Percentiles rank a stretch among this genome's conserved stretches.
Conservation (phyloP, 2,329 filamentous ascomycete genomes). For the Claviceps sp. region DNA sequence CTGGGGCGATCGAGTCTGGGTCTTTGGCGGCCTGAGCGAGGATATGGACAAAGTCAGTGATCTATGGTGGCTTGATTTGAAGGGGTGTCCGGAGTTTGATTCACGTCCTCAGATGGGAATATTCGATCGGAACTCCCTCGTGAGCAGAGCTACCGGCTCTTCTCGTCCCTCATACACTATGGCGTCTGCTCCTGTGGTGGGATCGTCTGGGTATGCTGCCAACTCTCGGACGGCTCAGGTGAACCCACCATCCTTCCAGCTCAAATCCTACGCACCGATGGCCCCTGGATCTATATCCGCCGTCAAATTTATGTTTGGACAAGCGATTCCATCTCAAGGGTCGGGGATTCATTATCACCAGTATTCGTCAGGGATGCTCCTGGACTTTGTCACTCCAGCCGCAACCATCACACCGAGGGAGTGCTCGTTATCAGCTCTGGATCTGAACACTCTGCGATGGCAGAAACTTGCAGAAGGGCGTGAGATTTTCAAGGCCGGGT, state of each 20-base stretch:
- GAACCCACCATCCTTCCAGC: constrained; percentile 50
- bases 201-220: constrained; percentile 51
- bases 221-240: constrained; percentile 56
- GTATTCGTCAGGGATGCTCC: constrained; percentile 80
- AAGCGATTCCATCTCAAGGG: constrained; percentile 75
- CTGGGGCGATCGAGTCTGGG: constrained; percentile 85
- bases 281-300: constrained; percentile 84
- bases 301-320: constrained; percentile 70
- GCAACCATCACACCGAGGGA: constrained; percentile 76
- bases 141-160: constrained; percentile 31
- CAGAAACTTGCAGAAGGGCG: constrained; percentile 88
- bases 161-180: constrained; percentile 40
- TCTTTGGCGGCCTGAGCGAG: constrained; percentile 86
- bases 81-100: constrained; percentile 77
- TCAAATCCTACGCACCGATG: constrained; percentile 64
- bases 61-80: constrained; percentile 93
- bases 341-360: constrained; percentile 92
- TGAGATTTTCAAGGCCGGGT: constrained; percentile 84
- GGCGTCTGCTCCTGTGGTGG: constrained; percentile 36
- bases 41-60: constrained; percentile 97
- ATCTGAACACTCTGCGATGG: constrained; percentile 80
- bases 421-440: constrained; percentile 80
- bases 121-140: constrained; percentile 32
- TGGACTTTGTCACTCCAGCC: constrained; percentile 89
- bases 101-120: constrained; percentile 46